Base-by-base conservation (phyloP, 495 filamentous ascomycete species). In the Glutinoglossum americanum region DNA sequence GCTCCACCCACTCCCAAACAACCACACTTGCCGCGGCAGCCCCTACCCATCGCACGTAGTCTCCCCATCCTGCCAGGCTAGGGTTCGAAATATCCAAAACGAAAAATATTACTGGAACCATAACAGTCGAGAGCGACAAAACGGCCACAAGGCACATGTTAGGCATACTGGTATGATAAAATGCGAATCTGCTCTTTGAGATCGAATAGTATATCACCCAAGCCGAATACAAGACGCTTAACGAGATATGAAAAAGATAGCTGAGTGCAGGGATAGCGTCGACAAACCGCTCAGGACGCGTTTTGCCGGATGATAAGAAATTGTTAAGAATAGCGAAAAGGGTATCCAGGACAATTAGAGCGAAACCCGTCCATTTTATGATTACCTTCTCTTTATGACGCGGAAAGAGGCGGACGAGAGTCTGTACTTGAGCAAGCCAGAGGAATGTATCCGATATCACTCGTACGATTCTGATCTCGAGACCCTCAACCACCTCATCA, bases 1-100 rank as follows among this genome's bases (percentile, higher is more conserved):
- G 77, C 67, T 98, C 92, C 19, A 98, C 92, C 92, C 92, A 98
- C 68, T 98, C 92, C 92, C 92, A 98, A 0, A 98, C 92, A 17
- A 97, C 84, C 21, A 96, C 92, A 70, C 89, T 95, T 8, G 92
- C 93, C 1, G 89, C 88, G 0, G 89, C 89, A 0, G 93, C 92
- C 32, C 92, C 93, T 47, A 97, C 93, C 92, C 93, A 98, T 63
- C 92, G 74, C 55, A 97, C 87, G 64, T 96, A 98, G 60, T 93
- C 92, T 63, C 92, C 93, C 92, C 92, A 98, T 17, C 87, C 89
- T 28, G 86, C 87, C 51, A 95, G 81, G 51, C 84, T 79, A 10
- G 87, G 83, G 62, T 89, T 82, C 13, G 85, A 82, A 47, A 98
- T 90, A 67, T 98, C 92, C 63, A 94, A 69, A 47, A 96, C 83